Conservation (phyloP, 1,139 yeast species). For the Blastobotrys capitulatus region DNA sequence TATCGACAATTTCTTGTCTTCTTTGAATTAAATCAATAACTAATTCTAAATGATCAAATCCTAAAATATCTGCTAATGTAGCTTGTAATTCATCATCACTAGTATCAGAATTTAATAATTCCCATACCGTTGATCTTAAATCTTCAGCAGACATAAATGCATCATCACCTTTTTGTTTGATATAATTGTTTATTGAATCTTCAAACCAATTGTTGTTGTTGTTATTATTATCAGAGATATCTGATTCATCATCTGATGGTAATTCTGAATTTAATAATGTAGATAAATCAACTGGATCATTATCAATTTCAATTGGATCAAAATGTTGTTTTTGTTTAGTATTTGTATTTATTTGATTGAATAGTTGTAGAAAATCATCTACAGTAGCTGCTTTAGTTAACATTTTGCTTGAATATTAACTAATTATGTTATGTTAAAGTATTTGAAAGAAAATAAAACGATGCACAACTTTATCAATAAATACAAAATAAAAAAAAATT, state of each 20-base stretch:
- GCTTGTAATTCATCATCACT: constrained; percentile 64
- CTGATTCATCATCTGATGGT: too few relatives aligned
- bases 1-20: constrained; percentile 25
- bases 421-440: background rate
- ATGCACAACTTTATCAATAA: too few relatives aligned
- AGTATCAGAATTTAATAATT: constrained; percentile 32
- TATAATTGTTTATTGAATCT: background rate
- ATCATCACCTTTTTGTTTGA: constrained; percentile 4
- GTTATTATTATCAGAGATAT: background rate
- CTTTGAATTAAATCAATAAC: constrained; percentile 61
- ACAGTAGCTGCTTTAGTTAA: constrained; percentile 1
- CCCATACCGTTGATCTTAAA: constrained; percentile 23
- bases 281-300: constrained; percentile 5
- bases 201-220: background rate
- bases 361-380: constrained; percentile 2
- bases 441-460: too few relatives aligned
- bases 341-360: background rate
- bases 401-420: constrained; percentile 3
- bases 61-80: constrained; percentile 67
- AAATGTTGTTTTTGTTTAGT: background rate
- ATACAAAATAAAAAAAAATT: too few relatives aligned
- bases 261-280: background rate
- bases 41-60: constrained; percentile 78
- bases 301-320: constrained; percentile 5
- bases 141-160: constrained; percentile 20